Base-by-base conservation (phyloP, 495 filamentous ascomycete species). In the Aspergillus bertholletiae region DNA sequence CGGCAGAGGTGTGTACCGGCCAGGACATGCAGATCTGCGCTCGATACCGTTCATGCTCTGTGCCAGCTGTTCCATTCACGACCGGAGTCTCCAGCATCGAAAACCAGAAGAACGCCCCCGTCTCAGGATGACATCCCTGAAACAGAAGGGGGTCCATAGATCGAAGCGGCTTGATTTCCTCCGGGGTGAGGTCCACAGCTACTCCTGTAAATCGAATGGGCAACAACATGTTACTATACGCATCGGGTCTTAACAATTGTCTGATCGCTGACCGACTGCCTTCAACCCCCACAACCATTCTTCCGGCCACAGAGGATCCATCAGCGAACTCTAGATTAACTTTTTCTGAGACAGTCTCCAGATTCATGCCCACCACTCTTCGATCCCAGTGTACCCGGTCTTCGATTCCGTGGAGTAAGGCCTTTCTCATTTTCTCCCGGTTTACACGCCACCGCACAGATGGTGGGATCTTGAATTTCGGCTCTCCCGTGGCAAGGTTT, bases 131-230 rank as follows among this genome's bases (percentile, higher is more conserved):
- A 20, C 75, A 74, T 6, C 82, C 80, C 57, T 86, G 82, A 24
- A 86, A 79, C 28, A 87, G 76, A 13, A 81, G 69, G 1, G 82
- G 81, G 52, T 86, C 82, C 30, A 84, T 74, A 6, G 67, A 71
- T 1, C 74, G 64, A 43, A 85, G 63, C 0, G 65, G 66, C 2
- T 73, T 62, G 41, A 78, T 71, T 30, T 64, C 58, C 11, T 62
- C 61, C 2, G 61, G 63, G 1, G 62, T 56, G 26, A 70, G 23
- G 27, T 64, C 59, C 0, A 68, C 60, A 5, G 62, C 67, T 5
- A 68, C 65, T 1, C 67, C 67, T 0, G 61, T 68, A 37, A 70
- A 70, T 7, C 62, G 56, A 8, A 59, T 45, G 9, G 56, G 56
- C 22, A 69, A 56, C 1, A 46, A 62, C 15, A 23, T 17, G 41